Evolutionary conservation across 768 basidiomycete genomes (phyloP).

Genomic region (Leccinum barrowsii): DNA sequence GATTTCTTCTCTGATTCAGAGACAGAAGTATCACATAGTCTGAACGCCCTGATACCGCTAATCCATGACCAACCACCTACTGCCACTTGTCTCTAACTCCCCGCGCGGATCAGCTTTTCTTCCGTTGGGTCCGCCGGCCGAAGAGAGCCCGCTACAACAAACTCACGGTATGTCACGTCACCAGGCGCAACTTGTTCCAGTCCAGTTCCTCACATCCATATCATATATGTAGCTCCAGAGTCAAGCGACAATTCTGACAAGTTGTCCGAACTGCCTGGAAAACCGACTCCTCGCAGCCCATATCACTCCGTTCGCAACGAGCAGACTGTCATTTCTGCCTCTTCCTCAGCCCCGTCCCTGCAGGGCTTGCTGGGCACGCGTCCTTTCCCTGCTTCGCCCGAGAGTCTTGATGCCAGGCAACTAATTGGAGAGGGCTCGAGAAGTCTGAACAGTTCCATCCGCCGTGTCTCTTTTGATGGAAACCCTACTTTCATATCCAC

Average conservation of each 20-base stretch:
- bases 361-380: constrained; percentile 24
- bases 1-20: constrained; percentile 1
- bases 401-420: constrained; percentile 12
- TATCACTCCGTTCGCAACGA: constrained; percentile 32
- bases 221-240: constrained; percentile 4
- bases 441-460: constrained; percentile 44
- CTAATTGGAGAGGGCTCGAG: constrained; percentile 37
- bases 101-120: constrained; percentile 10
- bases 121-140: neutral
- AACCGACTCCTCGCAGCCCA: constrained; percentile 33
- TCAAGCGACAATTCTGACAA: constrained; percentile 36
- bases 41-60: neutral
- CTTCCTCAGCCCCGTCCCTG: constrained; percentile 42
- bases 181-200: neutral
- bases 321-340: constrained; percentile 37
- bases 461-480: constrained; percentile 53
- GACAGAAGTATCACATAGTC: neutral
- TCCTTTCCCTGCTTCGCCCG: constrained; percentile 15
- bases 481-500: constrained; percentile 34
- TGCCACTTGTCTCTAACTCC: constrained; percentile 14
- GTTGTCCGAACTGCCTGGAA: constrained; percentile 37
- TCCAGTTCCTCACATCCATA: neutral
- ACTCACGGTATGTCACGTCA: constrained; percentile 12
- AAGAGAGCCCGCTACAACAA: neutral
- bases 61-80: constrained; percentile 19